phyloP scores from a whole-genome alignment of 2,329 filamentous ascomycete species.

The Fusarium succisae region DNA sequence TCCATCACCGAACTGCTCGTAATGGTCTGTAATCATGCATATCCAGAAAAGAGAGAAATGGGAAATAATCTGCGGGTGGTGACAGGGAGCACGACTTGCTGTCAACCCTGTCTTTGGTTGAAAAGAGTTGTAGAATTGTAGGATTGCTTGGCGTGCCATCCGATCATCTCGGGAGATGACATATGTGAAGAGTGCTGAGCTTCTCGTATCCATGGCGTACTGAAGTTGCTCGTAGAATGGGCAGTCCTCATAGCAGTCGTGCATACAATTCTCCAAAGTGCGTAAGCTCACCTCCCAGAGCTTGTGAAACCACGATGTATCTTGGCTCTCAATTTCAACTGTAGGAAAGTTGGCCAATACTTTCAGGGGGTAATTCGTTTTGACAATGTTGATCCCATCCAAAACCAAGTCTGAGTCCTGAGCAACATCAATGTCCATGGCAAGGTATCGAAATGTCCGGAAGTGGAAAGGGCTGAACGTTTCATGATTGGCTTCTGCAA shows the following conservation, averaged over 20 bases:
- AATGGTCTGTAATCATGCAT: background rate
- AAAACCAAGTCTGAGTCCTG: background rate
- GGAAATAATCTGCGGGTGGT: background rate
- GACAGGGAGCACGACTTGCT: background rate
- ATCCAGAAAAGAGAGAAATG: background rate
- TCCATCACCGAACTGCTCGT: background rate
- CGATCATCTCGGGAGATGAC: background rate
- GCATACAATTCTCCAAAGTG: background rate
- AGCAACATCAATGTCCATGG: background rate
- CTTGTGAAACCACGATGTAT: background rate
- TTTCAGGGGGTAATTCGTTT: background rate
- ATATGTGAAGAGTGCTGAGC: background rate
- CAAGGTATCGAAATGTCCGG: background rate
- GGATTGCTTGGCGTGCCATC: background rate
- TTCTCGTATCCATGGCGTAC: background rate
- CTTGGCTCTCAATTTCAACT: background rate
- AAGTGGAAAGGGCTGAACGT: background rate
- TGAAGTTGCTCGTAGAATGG: conserved; percentile 4
- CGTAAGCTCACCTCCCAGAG: background rate
- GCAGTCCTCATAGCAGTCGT: background rate
- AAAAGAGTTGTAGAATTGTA: background rate
- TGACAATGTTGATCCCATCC: background rate
- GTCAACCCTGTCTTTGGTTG: background rate
- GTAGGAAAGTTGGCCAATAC: background rate
- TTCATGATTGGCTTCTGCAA: background rate